Base-by-base conservation (phyloP, 768 basidiomycete species). In the Coprinellus micaceus region DNA sequence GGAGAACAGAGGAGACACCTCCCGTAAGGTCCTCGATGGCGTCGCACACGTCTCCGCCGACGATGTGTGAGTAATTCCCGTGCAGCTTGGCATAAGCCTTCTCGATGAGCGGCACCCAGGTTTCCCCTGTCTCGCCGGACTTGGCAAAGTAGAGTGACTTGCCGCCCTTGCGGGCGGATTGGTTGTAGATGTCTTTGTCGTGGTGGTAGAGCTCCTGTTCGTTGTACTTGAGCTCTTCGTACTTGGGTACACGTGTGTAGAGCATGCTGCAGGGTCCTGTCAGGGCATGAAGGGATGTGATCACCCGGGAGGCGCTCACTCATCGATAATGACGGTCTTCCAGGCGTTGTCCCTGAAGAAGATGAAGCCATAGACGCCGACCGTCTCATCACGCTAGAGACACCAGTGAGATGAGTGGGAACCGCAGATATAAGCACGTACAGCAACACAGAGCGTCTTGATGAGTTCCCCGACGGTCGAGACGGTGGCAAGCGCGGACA, bases 21-120 rank as follows among this genome's bases (percentile, higher is more conserved):
- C 82, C 82, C 22, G 82, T 82, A 52, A 84, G 64, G 65, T 83
- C 81, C 61, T 83, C 81, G 12, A 82, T 73, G 0, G 77, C 82
- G 56, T 83, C 81, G 37, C 69, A 72, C 19, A 74, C 68, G 45
- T 66, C 66, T 1, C 76, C 75, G 2, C 67, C 70, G 13, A 63
- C 63, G 30, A 79, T 56, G 39, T 72, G 66, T 3, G 68, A 64
- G 54, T 75, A 77, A 55, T 76, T 73, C 2, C 81, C 81, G 61
- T 83, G 79, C 1, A 82, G 60, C 65, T 83, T 83, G 2, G 82
- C 81, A 56, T 76, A 83, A 2, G 82, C 82, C 63, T 83, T 83
- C 63, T 83, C 82, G n/a, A 82, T 72, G n/a, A 83, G 65, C 2
- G 82, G 78, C 0, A 82, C 79, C 81, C 81, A 82, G 3, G 80